Conservation (phyloP, 2,329 filamentous ascomycete species). For the Cytospora schulzeri region DNA sequence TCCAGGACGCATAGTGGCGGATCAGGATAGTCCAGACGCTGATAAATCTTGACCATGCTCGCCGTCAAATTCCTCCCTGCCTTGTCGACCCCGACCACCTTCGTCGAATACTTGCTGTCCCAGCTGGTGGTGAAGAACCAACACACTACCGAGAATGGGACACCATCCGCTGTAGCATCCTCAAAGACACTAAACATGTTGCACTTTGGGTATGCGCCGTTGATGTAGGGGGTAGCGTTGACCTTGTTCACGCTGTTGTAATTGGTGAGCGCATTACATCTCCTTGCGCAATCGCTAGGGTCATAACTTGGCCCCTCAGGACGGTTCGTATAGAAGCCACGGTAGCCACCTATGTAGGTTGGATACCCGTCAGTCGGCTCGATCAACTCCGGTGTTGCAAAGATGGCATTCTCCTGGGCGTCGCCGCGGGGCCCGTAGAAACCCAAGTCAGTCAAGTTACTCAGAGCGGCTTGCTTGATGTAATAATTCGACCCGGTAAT, state of each 20-base stretch:
- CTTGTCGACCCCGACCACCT: neutral
- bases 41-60: slow-evolving; percentile 16
- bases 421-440: slow-evolving; percentile 19
- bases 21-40: slow-evolving; percentile 15
- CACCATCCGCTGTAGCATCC: neutral
- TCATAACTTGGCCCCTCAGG: slow-evolving; percentile 10
- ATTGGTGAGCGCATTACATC: slow-evolving; percentile 16
- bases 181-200: slow-evolving; percentile 25
- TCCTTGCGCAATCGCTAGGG: slow-evolving; percentile 7
- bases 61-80: slow-evolving; percentile 7
- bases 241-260: neutral
- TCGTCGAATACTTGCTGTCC: slow-evolving; percentile 21
- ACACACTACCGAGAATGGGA: slow-evolving; percentile 15
- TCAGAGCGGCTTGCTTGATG: slow-evolving; percentile 7
- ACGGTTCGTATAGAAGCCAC: neutral
- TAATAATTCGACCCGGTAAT: slow-evolving; percentile 24
- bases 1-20: slow-evolving; percentile 16
- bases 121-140: slow-evolving; percentile 15
- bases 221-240: slow-evolving; percentile 13
- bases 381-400: neutral
- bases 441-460: slow-evolving; percentile 11
- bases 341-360: slow-evolving; percentile 12
- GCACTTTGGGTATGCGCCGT: slow-evolving; percentile 22
- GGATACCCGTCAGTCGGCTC: slow-evolving; percentile 17
- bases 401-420: neutral